phyloP scores from a whole-genome alignment of 805 yeast species.

The Spathaspora gorwiae region DNA sequence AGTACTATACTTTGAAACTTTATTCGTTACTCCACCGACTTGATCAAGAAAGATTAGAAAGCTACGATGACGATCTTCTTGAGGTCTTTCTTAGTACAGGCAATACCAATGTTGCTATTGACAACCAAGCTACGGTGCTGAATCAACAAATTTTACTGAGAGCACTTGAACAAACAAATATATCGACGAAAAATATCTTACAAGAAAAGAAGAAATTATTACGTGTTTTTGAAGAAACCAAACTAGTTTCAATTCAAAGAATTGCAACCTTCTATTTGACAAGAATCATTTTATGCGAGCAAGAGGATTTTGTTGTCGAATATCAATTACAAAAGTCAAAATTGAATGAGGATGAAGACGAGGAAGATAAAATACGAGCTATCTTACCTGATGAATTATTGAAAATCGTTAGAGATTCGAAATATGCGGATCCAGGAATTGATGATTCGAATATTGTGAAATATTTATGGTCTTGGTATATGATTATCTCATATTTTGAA shows the following conservation, averaged over 20 bases:
- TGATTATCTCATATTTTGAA: slow-evolving; percentile 57
- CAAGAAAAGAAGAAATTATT: slow-evolving; percentile 18
- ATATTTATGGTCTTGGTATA: slow-evolving; percentile 66
- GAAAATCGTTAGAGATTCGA: background rate
- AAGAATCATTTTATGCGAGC: slow-evolving; percentile 39
- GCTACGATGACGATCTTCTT: slow-evolving; percentile 2
- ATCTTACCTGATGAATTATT: slow-evolving; percentile 1
- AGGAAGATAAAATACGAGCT: slow-evolving; percentile 2
- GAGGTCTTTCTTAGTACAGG: background rate
- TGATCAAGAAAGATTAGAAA: background rate
- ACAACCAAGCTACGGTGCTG: slow-evolving; percentile 1
- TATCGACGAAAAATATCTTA: slow-evolving; percentile 16
- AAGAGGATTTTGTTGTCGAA: slow-evolving; percentile 60
- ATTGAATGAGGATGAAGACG: slow-evolving; percentile 16
- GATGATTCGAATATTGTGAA: slow-evolving; percentile 17
- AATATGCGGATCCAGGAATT: background rate
- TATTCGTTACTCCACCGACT: slow-evolving; percentile 7
- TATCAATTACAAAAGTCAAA: slow-evolving; percentile 49
- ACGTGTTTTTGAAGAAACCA: slow-evolving; percentile 20
- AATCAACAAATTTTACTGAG: background rate
- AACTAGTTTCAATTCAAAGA: slow-evolving; percentile 35
- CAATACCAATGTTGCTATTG: background rate
- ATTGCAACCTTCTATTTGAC: slow-evolving; percentile 37
- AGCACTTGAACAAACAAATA: slow-evolving; percentile 12
- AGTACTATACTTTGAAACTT: slow-evolving; percentile 44